phyloP scores from a whole-genome alignment of 2,329 filamentous ascomycete genomes.

The Colletotrichum kahawae region DNA sequence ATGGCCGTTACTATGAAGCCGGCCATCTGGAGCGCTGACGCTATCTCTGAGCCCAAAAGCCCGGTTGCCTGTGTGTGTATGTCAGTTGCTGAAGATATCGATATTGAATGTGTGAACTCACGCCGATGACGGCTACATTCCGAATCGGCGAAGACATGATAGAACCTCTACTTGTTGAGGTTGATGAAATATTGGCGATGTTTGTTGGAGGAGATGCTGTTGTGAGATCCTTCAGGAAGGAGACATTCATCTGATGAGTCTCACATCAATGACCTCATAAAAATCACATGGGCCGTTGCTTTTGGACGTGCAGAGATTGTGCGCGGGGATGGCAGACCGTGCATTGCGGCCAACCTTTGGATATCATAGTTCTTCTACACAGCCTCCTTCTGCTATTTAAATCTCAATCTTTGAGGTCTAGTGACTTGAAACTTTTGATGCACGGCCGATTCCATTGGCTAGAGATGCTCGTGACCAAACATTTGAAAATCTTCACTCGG shows the following conservation, averaged over 20 bases:
- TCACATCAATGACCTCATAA: background rate
- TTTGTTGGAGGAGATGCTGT: background rate
- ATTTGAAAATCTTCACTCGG: background rate
- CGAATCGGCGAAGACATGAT: background rate
- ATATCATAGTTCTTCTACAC: background rate
- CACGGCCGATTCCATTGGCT: background rate
- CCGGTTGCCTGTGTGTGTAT: conserved; percentile 28
- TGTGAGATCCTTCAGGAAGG: background rate
- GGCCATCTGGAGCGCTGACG: conserved; percentile 31
- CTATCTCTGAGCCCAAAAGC: conserved; percentile 34
- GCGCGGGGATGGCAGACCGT: background rate
- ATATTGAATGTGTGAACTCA: background rate
- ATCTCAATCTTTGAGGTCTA: background rate
- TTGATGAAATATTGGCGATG: fast-evolving
- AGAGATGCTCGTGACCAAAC: background rate
- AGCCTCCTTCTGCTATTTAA: background rate
- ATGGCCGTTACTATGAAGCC: conserved; percentile 41
- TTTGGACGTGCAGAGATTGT: background rate
- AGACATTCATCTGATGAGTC: background rate
- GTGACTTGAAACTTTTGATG: background rate
- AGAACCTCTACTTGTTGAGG: fast-evolving
- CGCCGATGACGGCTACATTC: conserved; percentile 1
- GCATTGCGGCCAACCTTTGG: background rate
- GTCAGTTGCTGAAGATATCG: background rate
- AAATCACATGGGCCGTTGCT: background rate